These are phyloP conservation scores for Suhomyces coccinellae DNA, from an alignment of 1,139 yeast genomes.

Conservation along the genomic window DNA sequence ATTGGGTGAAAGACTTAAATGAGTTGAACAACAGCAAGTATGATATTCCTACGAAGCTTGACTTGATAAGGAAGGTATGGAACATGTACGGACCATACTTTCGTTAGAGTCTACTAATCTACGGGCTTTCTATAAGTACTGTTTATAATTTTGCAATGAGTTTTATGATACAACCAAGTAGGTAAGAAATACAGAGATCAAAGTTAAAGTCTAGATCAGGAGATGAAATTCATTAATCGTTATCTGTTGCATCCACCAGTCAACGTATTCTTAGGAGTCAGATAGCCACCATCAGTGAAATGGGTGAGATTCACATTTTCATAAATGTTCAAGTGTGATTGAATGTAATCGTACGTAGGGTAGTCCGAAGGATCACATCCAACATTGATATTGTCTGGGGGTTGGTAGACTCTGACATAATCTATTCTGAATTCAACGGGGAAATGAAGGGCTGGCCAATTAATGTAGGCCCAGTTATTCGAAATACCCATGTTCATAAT, in stretches of 20 bases:
- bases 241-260: conserved; percentile 17
- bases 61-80: conserved; percentile 54
- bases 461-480: conserved; percentile 79
- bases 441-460: conserved; percentile 69
- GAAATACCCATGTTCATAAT: conserved; percentile 79
- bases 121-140: conserved; percentile 3
- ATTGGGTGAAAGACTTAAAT: conserved; percentile 58
- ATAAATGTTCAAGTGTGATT: conserved; percentile 63
- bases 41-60: conserved; percentile 34
- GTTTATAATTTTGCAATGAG: conserved; percentile 1
- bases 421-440: conserved; percentile 71
- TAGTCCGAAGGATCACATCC: conserved; percentile 76
- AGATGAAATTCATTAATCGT: conserved; percentile 9
- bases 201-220: conserved; percentile 2
- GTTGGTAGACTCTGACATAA: conserved; percentile 79
- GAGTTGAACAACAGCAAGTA: conserved; percentile 44
- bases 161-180: conserved; percentile 9
- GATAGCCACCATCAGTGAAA: conserved; percentile 69
- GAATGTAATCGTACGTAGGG: conserved; percentile 76
- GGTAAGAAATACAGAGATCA: conserved; percentile 8
- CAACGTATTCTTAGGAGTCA: conserved; percentile 54
- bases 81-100: conserved; percentile 50
- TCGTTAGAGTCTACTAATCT: conserved; percentile 17
- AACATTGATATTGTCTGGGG: conserved; percentile 46
- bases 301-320: conserved; percentile 59